A percentile compares a stretch with the other conserved stretches of the same genome.
Evolutionary conservation across 345 rosid species (phyloP).

Genomic region (Salix purpurea): DNA sequence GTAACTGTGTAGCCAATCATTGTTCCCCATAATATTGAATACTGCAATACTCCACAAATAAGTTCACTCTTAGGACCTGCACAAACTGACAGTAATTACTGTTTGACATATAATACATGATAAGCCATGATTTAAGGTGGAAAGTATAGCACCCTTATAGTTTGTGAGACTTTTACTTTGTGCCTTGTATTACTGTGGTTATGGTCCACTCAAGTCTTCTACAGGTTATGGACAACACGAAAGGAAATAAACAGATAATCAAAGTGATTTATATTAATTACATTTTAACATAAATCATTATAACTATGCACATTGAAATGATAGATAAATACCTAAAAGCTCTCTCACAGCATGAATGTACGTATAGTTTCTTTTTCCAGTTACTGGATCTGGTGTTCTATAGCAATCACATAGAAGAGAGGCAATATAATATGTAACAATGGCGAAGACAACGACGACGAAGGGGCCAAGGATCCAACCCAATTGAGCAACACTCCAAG

Average conservation of each 20-base stretch:
- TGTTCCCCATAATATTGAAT: conserved; percentile 34
- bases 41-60: conserved; percentile 38
- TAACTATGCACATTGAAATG: too few relatives aligned
- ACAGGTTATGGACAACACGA: too few relatives aligned
- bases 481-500: conserved; percentile 26
- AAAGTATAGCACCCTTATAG: too few relatives aligned
- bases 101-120: neutral
- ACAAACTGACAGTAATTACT: neutral
- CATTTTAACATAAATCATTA: too few relatives aligned
- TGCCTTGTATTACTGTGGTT: too few relatives aligned
- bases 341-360: conserved; percentile 12
- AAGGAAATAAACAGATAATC: too few relatives aligned
- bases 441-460: conserved; percentile 1
- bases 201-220: too few relatives aligned
- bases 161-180: too few relatives aligned
- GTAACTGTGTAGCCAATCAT: conserved; percentile 54
- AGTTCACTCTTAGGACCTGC: conserved; percentile 19
- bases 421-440: conserved; percentile 10
- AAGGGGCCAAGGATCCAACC: conserved; percentile 17
- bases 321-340: neutral
- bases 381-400: conserved; percentile 13
- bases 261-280: too few relatives aligned
- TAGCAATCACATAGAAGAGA: conserved; percentile 12
- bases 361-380: conserved; percentile 7
- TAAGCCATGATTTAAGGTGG: too few relatives aligned